Evolutionary conservation across 768 basidiomycete species (phyloP).

Genomic region (Hemileccinum impolitum): DNA sequence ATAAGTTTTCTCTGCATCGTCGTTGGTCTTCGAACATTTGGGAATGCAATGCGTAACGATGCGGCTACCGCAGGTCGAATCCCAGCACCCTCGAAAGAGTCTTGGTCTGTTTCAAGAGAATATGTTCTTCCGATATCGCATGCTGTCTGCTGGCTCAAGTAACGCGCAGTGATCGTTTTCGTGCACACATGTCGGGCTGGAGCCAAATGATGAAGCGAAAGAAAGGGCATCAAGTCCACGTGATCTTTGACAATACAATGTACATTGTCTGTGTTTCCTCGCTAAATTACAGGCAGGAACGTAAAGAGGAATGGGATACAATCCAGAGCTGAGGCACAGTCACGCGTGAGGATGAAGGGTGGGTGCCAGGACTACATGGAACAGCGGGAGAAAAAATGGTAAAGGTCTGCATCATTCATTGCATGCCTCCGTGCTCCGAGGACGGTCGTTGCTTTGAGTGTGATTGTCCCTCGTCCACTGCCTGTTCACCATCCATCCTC

Average conservation of each 20-base stretch:
- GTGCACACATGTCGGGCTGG: conserved; percentile 19
- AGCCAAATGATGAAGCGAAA: conserved; percentile 4
- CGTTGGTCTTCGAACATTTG: conserved; percentile 56
- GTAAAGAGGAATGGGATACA: neutral
- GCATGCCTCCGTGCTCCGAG: conserved; percentile 6
- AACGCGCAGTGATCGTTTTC: conserved; percentile 21
- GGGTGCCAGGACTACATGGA: conserved; percentile 7
- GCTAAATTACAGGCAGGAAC: conserved; percentile 7
- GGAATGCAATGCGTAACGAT: conserved; percentile 58
- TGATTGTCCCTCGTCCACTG: conserved; percentile 24
- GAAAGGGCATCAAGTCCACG: conserved; percentile 25
- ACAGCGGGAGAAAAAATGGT: conserved; percentile 2
- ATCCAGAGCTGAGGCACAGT: conserved; percentile 1
- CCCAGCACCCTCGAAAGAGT: conserved; percentile 50
- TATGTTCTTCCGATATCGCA: neutral
- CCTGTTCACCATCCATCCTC: conserved; percentile 44
- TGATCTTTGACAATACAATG: conserved; percentile 10
- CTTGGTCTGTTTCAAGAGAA: conserved; percentile 2
- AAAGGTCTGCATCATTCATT: conserved; percentile 3
- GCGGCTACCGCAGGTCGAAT: conserved; percentile 46
- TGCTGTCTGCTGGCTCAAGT: conserved; percentile 24
- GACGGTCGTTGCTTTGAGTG: conserved; percentile 12
- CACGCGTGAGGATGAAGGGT: conserved; percentile 29
- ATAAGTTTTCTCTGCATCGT: conserved; percentile 58
- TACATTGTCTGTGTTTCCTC: conserved; percentile 6